Conservation (phyloP, 2,329 filamentous ascomycete genomes). For the Botryotinia narcissicola region DNA sequence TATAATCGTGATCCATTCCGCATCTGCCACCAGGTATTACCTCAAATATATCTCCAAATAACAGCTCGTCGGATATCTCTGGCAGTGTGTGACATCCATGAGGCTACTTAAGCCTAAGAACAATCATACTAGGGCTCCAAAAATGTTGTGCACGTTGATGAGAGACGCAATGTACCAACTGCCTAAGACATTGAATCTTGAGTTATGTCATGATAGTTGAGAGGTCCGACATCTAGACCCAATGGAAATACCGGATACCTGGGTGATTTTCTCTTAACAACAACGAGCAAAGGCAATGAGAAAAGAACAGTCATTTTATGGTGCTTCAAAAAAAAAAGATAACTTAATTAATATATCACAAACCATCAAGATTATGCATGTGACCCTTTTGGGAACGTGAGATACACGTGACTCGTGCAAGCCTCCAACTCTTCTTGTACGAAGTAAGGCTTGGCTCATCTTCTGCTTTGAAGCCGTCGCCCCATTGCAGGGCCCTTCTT, state of each 20-base stretch:
- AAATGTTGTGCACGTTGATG: background rate
- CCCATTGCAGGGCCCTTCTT: accelerated
- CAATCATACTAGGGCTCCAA: accelerated
- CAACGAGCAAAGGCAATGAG: too few relatives aligned
- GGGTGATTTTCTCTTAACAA: background rate
- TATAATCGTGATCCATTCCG: background rate
- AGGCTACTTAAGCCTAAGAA: background rate
- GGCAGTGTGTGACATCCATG: background rate
- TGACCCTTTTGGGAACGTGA: background rate
- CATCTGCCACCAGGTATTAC: background rate
- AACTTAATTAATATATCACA: too few relatives aligned
- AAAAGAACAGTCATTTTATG: background rate
- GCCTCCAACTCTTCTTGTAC: background rate
- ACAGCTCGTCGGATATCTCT: too few relatives aligned
- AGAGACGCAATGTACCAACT: background rate
- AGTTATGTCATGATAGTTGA: background rate
- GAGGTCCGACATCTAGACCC: background rate
- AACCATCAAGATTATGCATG: background rate
- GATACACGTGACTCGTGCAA: background rate
- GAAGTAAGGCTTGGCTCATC: background rate
- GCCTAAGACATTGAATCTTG: background rate
- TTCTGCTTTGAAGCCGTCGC: background rate
- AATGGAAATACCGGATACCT: background rate
- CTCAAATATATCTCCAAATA: background rate
- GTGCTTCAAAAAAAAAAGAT: background rate